Conservation (phyloP, 2,329 filamentous ascomycete genomes). For the Fonsecaea multimorphosa region DNA sequence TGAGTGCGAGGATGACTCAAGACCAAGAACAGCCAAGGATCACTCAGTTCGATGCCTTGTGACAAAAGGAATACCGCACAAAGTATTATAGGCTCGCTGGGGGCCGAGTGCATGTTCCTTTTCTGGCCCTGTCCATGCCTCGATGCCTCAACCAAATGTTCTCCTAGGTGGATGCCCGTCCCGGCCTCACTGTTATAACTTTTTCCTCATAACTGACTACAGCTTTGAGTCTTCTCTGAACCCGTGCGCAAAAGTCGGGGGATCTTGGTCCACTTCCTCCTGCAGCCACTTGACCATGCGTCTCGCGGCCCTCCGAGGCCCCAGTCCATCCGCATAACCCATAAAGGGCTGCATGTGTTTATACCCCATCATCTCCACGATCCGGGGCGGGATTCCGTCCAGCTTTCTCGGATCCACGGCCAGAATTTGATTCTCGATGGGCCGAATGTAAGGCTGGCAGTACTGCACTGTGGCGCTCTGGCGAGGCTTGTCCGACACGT, state of each 20-base stretch:
- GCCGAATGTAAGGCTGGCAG: conserved; percentile 49
- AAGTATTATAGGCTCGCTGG: background rate
- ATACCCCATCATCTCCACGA: conserved; percentile 48
- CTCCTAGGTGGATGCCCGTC: background rate
- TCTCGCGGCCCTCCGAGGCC: conserved; percentile 40
- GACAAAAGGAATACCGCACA: background rate
- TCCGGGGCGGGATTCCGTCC: conserved; percentile 41
- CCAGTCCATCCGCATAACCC: conserved; percentile 44
- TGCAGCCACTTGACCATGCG: conserved; percentile 44
- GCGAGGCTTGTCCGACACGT: conserved; percentile 42
- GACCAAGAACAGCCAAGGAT: background rate
- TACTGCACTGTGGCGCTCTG: conserved; percentile 50
- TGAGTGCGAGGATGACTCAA: background rate
- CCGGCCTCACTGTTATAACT: no score
- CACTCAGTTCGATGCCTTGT: background rate
- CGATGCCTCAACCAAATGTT: background rate
- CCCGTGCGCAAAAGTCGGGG: conserved; percentile 42
- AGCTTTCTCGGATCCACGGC: conserved; percentile 45
- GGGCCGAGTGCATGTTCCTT: background rate
- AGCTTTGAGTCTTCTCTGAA: conserved; percentile 30
- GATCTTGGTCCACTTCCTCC: conserved; percentile 40
- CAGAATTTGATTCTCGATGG: conserved; percentile 45
- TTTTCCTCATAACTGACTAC: conserved; percentile 11
- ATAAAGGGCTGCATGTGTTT: conserved; percentile 43
- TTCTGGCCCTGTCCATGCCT: background rate